Evolutionary conservation across 495 filamentous ascomycete genomes (phyloP), one percentile per base, ranked within the genome.

Genomic region (Rhizodiscina lignyota): DNA sequence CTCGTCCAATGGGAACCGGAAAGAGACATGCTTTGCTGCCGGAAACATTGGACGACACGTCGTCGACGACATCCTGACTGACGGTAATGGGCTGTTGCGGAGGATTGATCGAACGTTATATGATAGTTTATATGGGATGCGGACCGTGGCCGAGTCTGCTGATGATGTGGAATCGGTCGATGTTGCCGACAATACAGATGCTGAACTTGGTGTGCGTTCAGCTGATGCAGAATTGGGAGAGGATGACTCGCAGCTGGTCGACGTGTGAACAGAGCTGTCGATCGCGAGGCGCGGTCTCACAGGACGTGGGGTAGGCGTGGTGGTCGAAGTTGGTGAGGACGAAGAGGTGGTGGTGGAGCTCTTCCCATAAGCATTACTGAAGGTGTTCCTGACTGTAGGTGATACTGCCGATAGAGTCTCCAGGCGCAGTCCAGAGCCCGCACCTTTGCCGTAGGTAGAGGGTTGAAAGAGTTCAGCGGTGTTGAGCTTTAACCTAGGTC

Each of bases 401-500:
- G 81, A 85, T 6, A 64, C 62, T 21, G 68, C 69, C 13, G 77
- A 61, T 27, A 77, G 65, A 2, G 74, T 53, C 22, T 73, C 64
- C 29, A 68, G 55, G 20, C 70, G 59, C 33, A 74, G 53, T 18
- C 65, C 67, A 12, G 10, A n/a, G 8, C 10, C 19, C 2, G 59
- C 59, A 4, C 63, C 68, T 18, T 55, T 64, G 43, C 70, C 66
- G 36, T 66, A 69, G n/a, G 65, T 61, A 11, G 54, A 51, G 18
- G 64, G 18, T 18, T 40, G 47, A 8, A 35, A 59, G 1, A 69
- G 51, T 6, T 59, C 56, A 1, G 62, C 40, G 33, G 83, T 93
- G 59, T 91, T 79, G 23, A 93, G 69, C 36, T 77, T 79, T 44
- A 93, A 64, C 58, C 80, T 79, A 2, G 84, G 84, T 54, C 77